A percentile compares a stretch with the other conserved stretches of the same genome.
phyloP scores from a whole-genome alignment of 2,329 filamentous ascomycete species.

The Corinectria fuckeliana region DNA sequence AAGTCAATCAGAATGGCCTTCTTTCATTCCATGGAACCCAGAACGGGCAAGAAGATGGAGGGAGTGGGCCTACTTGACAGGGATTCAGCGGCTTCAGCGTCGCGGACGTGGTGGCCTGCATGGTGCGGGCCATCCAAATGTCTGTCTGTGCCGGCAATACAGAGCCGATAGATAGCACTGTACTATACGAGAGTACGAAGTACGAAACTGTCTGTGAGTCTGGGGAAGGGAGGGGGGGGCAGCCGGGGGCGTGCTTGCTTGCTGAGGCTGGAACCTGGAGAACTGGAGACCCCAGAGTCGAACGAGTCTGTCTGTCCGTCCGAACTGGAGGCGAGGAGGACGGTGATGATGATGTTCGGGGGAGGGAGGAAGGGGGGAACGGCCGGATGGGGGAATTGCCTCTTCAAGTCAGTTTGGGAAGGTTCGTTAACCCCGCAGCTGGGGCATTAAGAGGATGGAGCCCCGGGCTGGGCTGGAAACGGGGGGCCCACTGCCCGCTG shows the following conservation, averaged over 20 bases:
- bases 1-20: constrained; percentile 4
- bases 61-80: constrained; percentile 24
- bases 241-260: no score
- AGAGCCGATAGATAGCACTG: no score
- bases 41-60: neutral
- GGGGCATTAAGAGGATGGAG: no score
- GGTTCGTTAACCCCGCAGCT: constrained; percentile 16
- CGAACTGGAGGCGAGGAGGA: constrained; percentile 3
- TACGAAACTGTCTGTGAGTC: no score
- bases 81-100: constrained; percentile 30
- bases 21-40: neutral
- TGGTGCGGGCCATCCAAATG: constrained; percentile 20
- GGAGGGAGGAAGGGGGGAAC: constrained; percentile 1
- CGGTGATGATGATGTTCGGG: constrained; percentile 9
- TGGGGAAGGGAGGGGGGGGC: no score
- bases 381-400: constrained; percentile 25
- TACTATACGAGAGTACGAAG: no score
- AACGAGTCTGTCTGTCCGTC: no score
- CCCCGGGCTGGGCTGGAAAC: neutral
- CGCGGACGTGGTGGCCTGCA: constrained; percentile 26
- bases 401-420: constrained; percentile 17
- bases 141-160: no score
- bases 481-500: neutral
- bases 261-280: constrained; percentile 1
- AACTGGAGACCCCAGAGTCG: neutral